Base-by-base conservation (phyloP, 2,329 filamentous ascomycete genomes). In the Alternaria gaisen region DNA sequence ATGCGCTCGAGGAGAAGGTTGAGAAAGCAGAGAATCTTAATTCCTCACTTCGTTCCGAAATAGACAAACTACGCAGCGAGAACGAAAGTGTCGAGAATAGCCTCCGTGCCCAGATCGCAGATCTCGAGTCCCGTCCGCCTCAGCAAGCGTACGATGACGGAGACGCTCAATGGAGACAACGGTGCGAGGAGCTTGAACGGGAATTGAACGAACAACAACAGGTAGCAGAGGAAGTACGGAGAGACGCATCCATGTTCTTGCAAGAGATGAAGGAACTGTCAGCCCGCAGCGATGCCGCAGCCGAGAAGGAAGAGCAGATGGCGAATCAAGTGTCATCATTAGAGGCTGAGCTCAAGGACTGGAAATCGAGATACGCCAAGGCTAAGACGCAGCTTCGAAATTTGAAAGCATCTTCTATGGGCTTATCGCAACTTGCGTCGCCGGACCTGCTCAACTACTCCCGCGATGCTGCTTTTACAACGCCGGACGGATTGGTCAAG, bases 221-320 rank as follows among this genome's bases (percentile, higher is more conserved):
- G 58, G 86, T 95, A 2, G 97, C 93, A 0, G 91, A 96, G 63
- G 91, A 97, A 72, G 95, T 97, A 32, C 88, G 92, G 24, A 87
- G 86, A 56, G 92, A 97, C 80, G 93, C 94, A 0, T 89, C 92
- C 58, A 86, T 89, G 51, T 97, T 94, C 75, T 80, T 99, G 43
- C 85, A 87, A 63, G 95, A 99, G 79, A 99, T 98, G 95, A 89
- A 92, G 64, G 83, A 87, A 46, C 85, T 98, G 47, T 96, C 94
- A 5, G 86, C 93, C 67, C 90, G 93, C 68, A 95, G 91, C 71
- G 89, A 88, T 65, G 85, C 89, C 11, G 89, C 90, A 7, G 90
- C 92, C 77, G 93, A 97, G 68, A 90, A 90, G 67, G 94, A 98
- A 77, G 88, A 93, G 53, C 88, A 89, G 69, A 84, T 98, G 65